phyloP scores from a whole-genome alignment of 495 filamentous ascomycete species.

The Niebla homalea region DNA sequence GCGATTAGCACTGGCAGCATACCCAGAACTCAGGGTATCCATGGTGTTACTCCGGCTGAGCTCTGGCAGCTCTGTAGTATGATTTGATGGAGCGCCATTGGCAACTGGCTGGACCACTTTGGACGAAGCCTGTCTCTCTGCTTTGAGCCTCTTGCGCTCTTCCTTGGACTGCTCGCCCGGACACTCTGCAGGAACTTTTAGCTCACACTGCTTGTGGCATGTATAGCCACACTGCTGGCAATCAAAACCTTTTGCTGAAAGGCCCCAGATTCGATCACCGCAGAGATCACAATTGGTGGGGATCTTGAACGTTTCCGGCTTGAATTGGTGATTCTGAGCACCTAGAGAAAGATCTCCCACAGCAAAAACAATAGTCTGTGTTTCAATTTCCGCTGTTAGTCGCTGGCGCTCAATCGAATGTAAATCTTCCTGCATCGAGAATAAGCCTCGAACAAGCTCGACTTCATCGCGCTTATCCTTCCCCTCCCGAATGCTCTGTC shows the following conservation, averaged over 20 bases:
- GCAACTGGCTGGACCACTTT: constrained; percentile 35
- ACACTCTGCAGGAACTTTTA: constrained; percentile 94
- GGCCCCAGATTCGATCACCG: constrained; percentile 89
- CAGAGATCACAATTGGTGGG: constrained; percentile 97
- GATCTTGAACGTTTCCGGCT: constrained; percentile 93
- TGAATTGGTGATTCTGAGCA: constrained; percentile 90
- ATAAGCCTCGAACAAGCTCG: constrained; percentile 59
- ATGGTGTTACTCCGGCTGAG: constrained; percentile 79
- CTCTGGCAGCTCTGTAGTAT: constrained; percentile 29
- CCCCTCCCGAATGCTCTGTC: constrained; percentile 63
- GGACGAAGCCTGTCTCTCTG: constrained; percentile 66
- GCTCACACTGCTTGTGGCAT: constrained; percentile 96
- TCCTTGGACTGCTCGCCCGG: constrained; percentile 90
- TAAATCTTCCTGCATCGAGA: constrained; percentile 66
- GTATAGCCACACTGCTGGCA: constrained; percentile 95
- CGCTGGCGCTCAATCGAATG: constrained; percentile 79
- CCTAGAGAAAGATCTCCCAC: constrained; percentile 88
- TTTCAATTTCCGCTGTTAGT: constrained; percentile 82
- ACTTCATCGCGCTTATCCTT: constrained; percentile 78
- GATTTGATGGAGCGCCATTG: constrained; percentile 26
- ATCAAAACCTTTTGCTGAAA: constrained; percentile 90
- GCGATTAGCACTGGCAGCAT: constrained; percentile 63
- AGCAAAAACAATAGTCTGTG: constrained; percentile 66
- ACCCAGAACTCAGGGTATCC: constrained; percentile 83
- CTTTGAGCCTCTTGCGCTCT: constrained; percentile 83